Percentiles rank a stretch among this genome's conserved stretches.
phyloP scores from a whole-genome alignment of 73 alveolate genomes.

The Stentor roeselii region DNA sequence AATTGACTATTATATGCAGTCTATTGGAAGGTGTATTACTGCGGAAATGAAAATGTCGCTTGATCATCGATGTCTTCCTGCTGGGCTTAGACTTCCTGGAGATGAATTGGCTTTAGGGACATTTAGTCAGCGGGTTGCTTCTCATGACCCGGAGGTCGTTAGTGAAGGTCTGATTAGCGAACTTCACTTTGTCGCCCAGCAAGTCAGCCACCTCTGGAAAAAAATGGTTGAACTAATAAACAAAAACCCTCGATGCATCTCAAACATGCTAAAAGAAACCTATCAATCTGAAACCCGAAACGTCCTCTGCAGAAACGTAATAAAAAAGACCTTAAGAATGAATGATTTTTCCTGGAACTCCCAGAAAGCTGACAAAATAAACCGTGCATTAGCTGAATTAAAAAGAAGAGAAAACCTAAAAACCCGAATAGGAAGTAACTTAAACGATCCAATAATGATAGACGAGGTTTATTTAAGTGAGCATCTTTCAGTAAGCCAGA shows the following conservation, averaged over 20 bases:
- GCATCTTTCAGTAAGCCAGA: not conserved
- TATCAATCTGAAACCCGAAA: not conserved
- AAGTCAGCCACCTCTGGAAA: constrained; percentile 19
- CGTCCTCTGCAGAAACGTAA: not conserved
- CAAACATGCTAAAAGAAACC: not conserved
- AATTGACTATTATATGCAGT: not conserved
- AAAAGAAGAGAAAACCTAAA: not conserved
- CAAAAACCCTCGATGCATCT: not conserved
- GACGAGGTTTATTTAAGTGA: not conserved
- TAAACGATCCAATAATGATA: not conserved
- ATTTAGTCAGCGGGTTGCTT: constrained; percentile 7
- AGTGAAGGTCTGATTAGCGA: not conserved
- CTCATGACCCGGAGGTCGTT: constrained; percentile 18
- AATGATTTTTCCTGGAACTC: not conserved
- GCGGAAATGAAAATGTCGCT: not conserved
- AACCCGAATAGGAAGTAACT: constrained; percentile 32
- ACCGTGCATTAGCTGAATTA: not conserved
- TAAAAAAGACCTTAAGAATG: not conserved
- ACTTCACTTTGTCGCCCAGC: constrained; percentile 7
- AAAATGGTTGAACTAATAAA: constrained; percentile 6
- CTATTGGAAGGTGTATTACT: not conserved
- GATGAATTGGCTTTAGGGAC: not conserved
- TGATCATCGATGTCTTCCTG: not conserved
- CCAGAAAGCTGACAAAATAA: not conserved
- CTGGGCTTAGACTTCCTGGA: not conserved